Conservation (phyloP, 176 grass and related monocot genomes). For the Rhynchospora tenuis region DNA sequence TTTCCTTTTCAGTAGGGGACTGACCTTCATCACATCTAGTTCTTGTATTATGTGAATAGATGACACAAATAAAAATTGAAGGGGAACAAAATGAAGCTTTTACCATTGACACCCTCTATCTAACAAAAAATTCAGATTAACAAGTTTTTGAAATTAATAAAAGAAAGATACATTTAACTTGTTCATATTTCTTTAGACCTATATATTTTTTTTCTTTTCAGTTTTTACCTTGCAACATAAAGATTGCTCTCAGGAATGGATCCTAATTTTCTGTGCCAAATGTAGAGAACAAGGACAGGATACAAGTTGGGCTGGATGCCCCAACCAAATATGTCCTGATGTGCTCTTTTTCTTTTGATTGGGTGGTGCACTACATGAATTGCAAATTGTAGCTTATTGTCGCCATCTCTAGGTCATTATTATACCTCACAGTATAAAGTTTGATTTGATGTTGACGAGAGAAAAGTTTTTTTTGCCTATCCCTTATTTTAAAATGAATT, state of each 20-base stretch:
- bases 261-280: background rate
- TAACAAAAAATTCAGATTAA: background rate
- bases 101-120: background rate
- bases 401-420: background rate
- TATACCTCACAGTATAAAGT: background rate
- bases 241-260: background rate
- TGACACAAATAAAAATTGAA: no score
- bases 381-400: background rate
- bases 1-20: no score
- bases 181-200: background rate
- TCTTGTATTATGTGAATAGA: no score
- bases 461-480: background rate
- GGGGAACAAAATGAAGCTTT: background rate
- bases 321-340: background rate
- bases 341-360: background rate
- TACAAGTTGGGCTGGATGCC: background rate
- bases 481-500: no score
- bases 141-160: background rate
- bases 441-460: background rate
- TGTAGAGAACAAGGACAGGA: background rate
- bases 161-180: background rate
- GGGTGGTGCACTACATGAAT: background rate
- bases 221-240: background rate
- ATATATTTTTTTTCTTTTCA: no score
- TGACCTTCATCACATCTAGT: no score